Conservation (phyloP, 2,329 filamentous ascomycete species). For the Xylaria sp. region DNA sequence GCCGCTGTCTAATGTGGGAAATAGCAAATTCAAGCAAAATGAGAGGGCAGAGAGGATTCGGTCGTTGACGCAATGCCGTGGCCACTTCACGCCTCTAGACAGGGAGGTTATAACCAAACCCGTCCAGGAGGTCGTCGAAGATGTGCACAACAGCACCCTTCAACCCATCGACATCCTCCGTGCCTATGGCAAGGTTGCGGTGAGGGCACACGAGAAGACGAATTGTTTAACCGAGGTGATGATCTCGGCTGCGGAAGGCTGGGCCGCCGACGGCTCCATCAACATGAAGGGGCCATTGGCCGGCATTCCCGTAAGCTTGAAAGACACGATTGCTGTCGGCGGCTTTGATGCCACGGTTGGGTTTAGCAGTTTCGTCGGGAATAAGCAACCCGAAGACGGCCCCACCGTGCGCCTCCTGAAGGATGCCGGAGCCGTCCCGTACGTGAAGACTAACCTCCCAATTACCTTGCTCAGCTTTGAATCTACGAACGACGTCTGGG, state of each 20-base stretch:
- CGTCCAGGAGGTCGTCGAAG: constrained; percentile 76
- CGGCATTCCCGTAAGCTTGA: constrained; percentile 84
- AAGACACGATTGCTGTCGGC: constrained; percentile 77
- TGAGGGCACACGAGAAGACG: constrained; percentile 82
- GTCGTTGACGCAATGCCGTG: constrained; percentile 67
- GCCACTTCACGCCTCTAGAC: constrained; percentile 66
- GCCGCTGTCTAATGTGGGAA: constrained; percentile 32
- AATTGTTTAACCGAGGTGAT: constrained; percentile 91
- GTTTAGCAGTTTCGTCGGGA: constrained; percentile 72
- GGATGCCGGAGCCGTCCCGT: constrained; percentile 85
- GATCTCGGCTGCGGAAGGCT: constrained; percentile 75
- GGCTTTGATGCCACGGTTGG: constrained; percentile 85
- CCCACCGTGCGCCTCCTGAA: constrained; percentile 76
- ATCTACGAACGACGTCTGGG: constrained; percentile 79
- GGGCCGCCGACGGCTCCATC: constrained; percentile 60
- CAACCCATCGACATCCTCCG: constrained; percentile 74
- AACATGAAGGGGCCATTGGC: constrained; percentile 83
- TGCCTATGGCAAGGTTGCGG: constrained; percentile 83
- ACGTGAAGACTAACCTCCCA: constrained; percentile 90
- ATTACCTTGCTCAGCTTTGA: constrained; percentile 87
- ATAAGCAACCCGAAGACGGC: constrained; percentile 69
- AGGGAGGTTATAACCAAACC: constrained; percentile 69
- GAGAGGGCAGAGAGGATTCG: constrained; percentile 73
- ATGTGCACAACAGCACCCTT: constrained; percentile 71
- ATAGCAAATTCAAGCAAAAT: constrained; percentile 76